Evolutionary conservation across 208 protist genomes (phyloP).

Genomic region (Wallacemonas sp.): DNA sequence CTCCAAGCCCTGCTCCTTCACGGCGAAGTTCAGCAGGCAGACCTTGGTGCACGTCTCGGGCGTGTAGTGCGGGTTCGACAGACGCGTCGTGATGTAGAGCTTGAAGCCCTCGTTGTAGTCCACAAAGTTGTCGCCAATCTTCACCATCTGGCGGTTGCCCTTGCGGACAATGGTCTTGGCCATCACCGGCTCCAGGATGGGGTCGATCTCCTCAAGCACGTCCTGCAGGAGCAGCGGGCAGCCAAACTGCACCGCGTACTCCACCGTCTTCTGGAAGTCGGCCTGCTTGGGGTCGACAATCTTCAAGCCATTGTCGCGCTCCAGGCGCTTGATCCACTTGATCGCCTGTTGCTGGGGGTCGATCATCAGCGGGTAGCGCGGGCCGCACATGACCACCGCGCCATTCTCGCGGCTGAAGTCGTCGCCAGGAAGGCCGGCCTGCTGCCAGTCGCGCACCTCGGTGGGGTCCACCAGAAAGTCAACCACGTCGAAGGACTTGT

Average conservation of each 20-base stretch:
- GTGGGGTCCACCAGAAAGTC: constrained; percentile 96
- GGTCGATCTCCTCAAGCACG: constrained; percentile 97
- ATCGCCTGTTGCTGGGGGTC: constrained; percentile 99
- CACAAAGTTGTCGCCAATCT: constrained; percentile 98
- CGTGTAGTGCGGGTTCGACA: constrained; percentile 97
- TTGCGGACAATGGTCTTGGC: constrained; percentile 94
- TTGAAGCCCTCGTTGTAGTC: constrained; percentile 97
- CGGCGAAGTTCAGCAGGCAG: constrained; percentile 98
- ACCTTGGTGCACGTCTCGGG: constrained; percentile 98
- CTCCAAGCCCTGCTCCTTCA: constrained; percentile 98
- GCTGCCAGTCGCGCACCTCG: constrained; percentile 97
- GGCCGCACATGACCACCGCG: constrained; percentile 94
- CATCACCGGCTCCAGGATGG: constrained; percentile 96
- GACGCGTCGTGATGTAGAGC: constrained; percentile 98
- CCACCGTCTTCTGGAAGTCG: constrained; percentile 96
- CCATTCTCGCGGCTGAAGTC: constrained; percentile 98
- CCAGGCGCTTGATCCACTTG: constrained; percentile 98
- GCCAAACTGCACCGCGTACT: constrained; percentile 97
- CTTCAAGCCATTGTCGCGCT: constrained; percentile 93
- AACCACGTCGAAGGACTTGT: constrained; percentile 90
- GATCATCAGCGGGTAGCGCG: constrained; percentile 98
- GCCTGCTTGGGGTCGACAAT: constrained; percentile 95
- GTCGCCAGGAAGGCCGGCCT: constrained; percentile 96
- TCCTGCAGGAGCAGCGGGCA: constrained; percentile 97
- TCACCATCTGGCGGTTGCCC: constrained; percentile 91